Evolutionary conservation across 805 yeast genomes (phyloP).

Genomic region (Ogataea corticis): DNA sequence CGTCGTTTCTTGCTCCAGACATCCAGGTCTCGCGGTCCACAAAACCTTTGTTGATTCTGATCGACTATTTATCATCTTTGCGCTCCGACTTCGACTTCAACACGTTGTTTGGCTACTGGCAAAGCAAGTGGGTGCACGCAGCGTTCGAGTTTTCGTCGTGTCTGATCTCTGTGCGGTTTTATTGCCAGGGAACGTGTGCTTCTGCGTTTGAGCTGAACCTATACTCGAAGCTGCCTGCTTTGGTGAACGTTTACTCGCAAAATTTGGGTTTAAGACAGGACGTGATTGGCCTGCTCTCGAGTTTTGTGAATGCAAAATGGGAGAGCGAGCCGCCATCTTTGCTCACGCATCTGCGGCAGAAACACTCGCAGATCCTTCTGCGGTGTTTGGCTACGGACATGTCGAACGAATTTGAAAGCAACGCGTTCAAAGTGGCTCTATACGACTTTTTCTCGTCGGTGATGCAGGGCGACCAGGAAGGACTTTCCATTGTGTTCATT

Average conservation of each 20-base stretch:
- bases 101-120: constrained; percentile 49
- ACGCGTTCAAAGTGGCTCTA: constrained; percentile 51
- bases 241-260: constrained; percentile 60
- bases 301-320: constrained; percentile 58
- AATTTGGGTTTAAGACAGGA: constrained; percentile 47
- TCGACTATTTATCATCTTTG: constrained; percentile 45
- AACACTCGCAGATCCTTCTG: constrained; percentile 58
- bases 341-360: constrained; percentile 75
- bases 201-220: constrained; percentile 66
- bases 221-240: constrained; percentile 52
- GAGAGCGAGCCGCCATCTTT: constrained; percentile 69
- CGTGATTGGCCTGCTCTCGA: constrained; percentile 56
- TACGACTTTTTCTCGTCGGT: constrained; percentile 68
- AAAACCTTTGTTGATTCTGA: constrained; percentile 50
- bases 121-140: constrained; percentile 47
- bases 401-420: constrained; percentile 53
- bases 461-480: constrained; percentile 74
- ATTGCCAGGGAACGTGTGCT: constrained; percentile 44
- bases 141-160: constrained; percentile 57
- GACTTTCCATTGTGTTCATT: constrained; percentile 67
- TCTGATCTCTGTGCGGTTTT: constrained; percentile 57
- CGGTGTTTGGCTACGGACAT: constrained; percentile 62
- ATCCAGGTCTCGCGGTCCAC: constrained; percentile 54
- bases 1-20: constrained; percentile 54
- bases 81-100: constrained; percentile 9